phyloP scores from a whole-genome alignment of 352 stramenopile species.

The Blastocystis hominis region DNA sequence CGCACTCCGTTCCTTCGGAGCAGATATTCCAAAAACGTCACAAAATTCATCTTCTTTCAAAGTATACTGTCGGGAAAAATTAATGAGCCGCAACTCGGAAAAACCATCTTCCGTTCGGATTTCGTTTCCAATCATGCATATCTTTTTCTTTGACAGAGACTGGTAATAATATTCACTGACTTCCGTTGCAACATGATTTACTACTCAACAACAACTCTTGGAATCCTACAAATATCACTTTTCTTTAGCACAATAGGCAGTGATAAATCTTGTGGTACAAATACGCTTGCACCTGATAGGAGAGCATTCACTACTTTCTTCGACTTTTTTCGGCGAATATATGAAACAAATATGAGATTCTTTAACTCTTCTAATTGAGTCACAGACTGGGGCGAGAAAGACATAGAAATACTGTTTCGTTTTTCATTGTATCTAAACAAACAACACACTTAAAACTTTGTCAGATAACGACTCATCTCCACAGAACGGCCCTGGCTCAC shows the following conservation, averaged over 20 bases:
- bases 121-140: constrained; percentile 47
- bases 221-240: constrained; percentile 12
- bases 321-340: neutral
- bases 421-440: neutral
- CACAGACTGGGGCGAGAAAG: neutral
- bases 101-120: constrained; percentile 28
- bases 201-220: neutral
- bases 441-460: neutral
- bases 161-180: neutral
- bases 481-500: neutral
- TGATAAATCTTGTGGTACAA: constrained; percentile 17
- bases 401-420: neutral
- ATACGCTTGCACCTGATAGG: constrained; percentile 7
- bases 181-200: constrained; percentile 8
- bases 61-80: neutral
- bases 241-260: constrained; percentile 18
- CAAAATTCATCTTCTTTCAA: neutral
- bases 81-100: neutral
- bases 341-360: neutral
- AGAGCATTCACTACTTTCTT: neutral
- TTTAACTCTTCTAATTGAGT: neutral
- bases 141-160: constrained; percentile 8
- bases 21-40: neutral
- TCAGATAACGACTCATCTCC: neutral
- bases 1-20: neutral